A percentile compares a stretch with the other conserved stretches of the same genome.
Evolutionary conservation across 805 yeast genomes (phyloP).

Genomic region (Spathaspora girioi): DNA sequence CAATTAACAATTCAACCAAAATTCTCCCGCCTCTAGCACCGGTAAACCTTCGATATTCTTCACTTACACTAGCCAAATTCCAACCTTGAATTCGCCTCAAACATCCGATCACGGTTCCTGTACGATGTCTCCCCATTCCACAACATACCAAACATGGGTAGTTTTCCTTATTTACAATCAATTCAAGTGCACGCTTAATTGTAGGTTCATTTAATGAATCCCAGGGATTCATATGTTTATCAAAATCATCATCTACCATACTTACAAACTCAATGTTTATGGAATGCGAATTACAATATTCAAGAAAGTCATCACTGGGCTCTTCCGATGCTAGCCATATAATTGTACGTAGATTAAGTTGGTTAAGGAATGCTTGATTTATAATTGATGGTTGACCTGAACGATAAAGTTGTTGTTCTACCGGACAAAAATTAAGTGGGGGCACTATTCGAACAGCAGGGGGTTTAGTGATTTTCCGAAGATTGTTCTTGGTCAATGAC

Average conservation of each 20-base stretch:
- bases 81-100: slow-evolving; percentile 91
- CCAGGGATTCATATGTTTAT: slow-evolving; percentile 72
- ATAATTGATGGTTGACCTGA: slow-evolving; percentile 95
- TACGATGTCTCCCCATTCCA: slow-evolving; percentile 97
- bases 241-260: slow-evolving; percentile 58
- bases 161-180: slow-evolving; percentile 66
- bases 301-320: slow-evolving; percentile 83
- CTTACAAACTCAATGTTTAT: slow-evolving; percentile 83
- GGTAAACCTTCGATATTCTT: slow-evolving; percentile 90
- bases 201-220: slow-evolving; percentile 86
- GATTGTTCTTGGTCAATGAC: background rate
- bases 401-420: slow-evolving; percentile 79
- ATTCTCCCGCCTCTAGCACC: slow-evolving; percentile 92
- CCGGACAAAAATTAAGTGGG: slow-evolving; percentile 93
- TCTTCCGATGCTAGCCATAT: slow-evolving; percentile 96
- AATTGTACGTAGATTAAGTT: slow-evolving; percentile 71
- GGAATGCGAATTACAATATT: slow-evolving; percentile 69
- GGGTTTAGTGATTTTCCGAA: slow-evolving; percentile 35
- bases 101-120: slow-evolving; percentile 96
- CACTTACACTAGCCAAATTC: slow-evolving; percentile 89
- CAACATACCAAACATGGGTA: slow-evolving; percentile 91
- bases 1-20: slow-evolving; percentile 85
- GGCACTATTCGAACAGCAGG: slow-evolving; percentile 78
- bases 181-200: slow-evolving; percentile 72
- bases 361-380: slow-evolving; percentile 79